Percentiles rank a stretch among this genome's conserved stretches.
These are phyloP conservation scores for Sugiyamaella sp. DNA, from an alignment of 1,139 yeast species.

Conservation along the genomic window DNA sequence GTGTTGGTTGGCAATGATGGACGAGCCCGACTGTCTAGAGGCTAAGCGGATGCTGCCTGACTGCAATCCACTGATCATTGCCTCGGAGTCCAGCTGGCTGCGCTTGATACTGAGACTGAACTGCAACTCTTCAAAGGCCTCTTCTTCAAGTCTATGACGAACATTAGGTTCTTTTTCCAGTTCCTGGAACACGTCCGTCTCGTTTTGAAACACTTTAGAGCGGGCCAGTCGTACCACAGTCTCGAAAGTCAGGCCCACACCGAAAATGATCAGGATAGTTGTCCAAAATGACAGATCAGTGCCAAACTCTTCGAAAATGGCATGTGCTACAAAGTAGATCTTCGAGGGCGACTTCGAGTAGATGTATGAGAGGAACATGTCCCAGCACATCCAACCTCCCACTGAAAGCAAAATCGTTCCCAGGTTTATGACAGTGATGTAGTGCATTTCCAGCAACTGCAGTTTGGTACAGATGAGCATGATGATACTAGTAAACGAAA, in stretches of 20 bases:
- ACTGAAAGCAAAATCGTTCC: slow-evolving; percentile 73
- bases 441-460: slow-evolving; percentile 82
- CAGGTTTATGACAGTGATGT: slow-evolving; percentile 71
- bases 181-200: slow-evolving; percentile 76
- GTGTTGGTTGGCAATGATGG: slow-evolving; percentile 28
- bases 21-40: slow-evolving; percentile 1
- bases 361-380: slow-evolving; percentile 69
- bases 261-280: slow-evolving; percentile 56
- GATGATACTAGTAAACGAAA: slow-evolving; percentile 71
- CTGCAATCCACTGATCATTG: not conserved
- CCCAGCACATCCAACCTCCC: slow-evolving; percentile 90
- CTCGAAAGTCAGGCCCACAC: slow-evolving; percentile 65
- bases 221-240: slow-evolving; percentile 60
- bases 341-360: slow-evolving; percentile 60
- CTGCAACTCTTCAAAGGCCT: slow-evolving; percentile 65
- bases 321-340: slow-evolving; percentile 74
- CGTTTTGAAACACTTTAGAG: slow-evolving; percentile 63
- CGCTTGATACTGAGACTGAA: slow-evolving; percentile 10
- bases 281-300: slow-evolving; percentile 86
- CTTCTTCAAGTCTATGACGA: slow-evolving; percentile 70
- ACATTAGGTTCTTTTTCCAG: slow-evolving; percentile 72
- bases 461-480: slow-evolving; percentile 75
- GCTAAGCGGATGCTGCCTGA: slow-evolving; percentile 10
- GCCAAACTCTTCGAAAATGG: slow-evolving; percentile 73
- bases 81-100: slow-evolving; percentile 14